Evolutionary conservation across 2,329 filamentous ascomycete species (phyloP).

Genomic region (Zymoseptoria pseudotritici): DNA sequence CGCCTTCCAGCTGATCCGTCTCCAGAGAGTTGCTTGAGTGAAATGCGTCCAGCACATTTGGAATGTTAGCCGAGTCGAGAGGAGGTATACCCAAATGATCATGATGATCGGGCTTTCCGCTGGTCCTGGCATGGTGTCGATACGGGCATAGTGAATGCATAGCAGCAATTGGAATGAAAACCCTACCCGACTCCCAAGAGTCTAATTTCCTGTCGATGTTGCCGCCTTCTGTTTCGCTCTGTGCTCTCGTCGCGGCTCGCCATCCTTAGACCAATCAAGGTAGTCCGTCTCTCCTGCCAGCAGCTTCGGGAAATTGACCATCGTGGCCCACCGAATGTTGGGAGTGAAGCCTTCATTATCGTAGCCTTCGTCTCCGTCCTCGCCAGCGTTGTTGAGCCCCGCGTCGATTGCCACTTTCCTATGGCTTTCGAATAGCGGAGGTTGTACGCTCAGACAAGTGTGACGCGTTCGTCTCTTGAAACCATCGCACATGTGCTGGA

Average conservation of each 20-base stretch:
- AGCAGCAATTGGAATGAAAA: not conserved
- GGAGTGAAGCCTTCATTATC: constrained; percentile 28
- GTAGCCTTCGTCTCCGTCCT: constrained; percentile 27
- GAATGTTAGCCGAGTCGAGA: not conserved
- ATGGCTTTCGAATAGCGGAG: constrained; percentile 43
- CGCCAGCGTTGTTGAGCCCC: constrained; percentile 33
- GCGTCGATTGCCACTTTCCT: constrained; percentile 32
- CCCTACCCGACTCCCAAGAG: not conserved
- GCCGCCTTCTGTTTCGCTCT: not conserved
- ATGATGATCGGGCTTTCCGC: not conserved
- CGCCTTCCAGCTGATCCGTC: no score
- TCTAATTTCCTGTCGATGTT: not conserved
- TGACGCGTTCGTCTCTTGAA: constrained; percentile 25
- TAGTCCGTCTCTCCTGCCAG: constrained; percentile 31
- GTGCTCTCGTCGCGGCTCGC: not conserved
- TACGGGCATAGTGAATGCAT: not conserved
- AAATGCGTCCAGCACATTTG: not conserved
- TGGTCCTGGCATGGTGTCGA: not conserved
- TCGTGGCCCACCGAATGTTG: constrained; percentile 36
- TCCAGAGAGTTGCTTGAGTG: no score
- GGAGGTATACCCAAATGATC: not conserved
- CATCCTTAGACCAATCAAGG: constrained; percentile 15
- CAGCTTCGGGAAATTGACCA: constrained; percentile 36
- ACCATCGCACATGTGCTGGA: constrained; percentile 27
- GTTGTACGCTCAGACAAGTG: constrained; percentile 37